Base-by-base conservation (phyloP, 2,329 filamentous ascomycete species). In the Fusarium ramigenum region DNA sequence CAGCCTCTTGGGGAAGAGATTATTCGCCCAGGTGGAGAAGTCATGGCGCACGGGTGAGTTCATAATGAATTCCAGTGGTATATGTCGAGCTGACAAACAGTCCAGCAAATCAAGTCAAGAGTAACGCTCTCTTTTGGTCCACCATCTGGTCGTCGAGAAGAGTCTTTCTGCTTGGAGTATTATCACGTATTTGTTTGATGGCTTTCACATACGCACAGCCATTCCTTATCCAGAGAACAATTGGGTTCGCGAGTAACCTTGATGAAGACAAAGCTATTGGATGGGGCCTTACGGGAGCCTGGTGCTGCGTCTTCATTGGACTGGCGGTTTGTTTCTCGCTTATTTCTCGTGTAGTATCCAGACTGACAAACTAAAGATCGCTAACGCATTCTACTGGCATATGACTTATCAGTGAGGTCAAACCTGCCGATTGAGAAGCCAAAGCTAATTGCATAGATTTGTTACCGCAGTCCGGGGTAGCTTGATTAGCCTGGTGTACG, bases 61-160 rank as follows among this genome's bases (percentile, higher is more conserved):
- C 42, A 49, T 3, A 14, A 28, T 19, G 19, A 2, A 37, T 28
- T 19, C 25, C 12, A 2, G 12, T 5, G 1, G 9, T 8, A 25
- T n/a, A 23, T 58, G 1, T 3, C 12, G 25, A 34, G 39, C 30
- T 61, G 19, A 65, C 8, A 19, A 11, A n/a, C 1, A 1, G 12
- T 28, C 8, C 5, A 65, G 63, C 50, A 10, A 52, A 66, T 32
- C 43, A 58, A 32, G 5, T 37, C 9, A 66, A 50, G 30, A 59
- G 42, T 8, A 64, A 65, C 12, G n/a, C 60, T n/a, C 60, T 66
- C 10, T 66, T 66, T 25, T 66, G 63, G 63, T 66, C 63, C 1
- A 58, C 50, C 11, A 39, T 66, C 21, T 65, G 50, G 63, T 34
- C 60, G 4, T 44, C 63, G 7, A 65, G 23, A 21, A 21, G 25